These are phyloP conservation scores for Fusarium musae DNA, from an alignment of 2,329 filamentous ascomycete species.

Conservation along the genomic window DNA sequence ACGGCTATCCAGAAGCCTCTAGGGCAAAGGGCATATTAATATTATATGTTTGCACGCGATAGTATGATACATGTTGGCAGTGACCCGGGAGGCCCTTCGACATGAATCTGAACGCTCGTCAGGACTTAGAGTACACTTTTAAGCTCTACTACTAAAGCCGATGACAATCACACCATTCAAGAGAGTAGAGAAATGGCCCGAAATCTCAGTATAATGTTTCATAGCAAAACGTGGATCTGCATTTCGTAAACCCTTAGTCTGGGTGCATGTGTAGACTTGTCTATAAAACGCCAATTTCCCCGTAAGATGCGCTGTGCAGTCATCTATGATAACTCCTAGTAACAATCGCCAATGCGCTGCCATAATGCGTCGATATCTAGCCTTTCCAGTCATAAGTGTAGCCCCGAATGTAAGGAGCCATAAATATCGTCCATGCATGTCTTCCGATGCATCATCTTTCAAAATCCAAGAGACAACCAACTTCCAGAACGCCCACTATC, in stretches of 20 bases:
- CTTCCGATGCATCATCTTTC: slow-evolving; percentile 2
- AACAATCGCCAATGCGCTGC: slow-evolving; percentile 16
- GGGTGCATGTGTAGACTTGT: neutral
- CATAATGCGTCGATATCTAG: neutral
- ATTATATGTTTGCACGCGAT: neutral
- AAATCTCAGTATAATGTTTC: neutral
- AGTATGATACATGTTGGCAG: neutral
- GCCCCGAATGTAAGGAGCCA: neutral
- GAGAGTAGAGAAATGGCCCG: neutral
- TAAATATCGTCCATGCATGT: neutral
- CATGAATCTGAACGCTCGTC: neutral
- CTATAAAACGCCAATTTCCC: slow-evolving; percentile 28
- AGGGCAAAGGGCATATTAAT: neutral
- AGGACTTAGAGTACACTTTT: neutral
- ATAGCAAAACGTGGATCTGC: neutral
- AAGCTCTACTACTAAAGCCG: too few relatives aligned
- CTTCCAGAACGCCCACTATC: slow-evolving; percentile 45
- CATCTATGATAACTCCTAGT: neutral
- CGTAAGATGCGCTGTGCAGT: neutral
- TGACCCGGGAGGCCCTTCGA: neutral
- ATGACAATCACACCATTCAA: neutral
- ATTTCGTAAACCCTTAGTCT: neutral
- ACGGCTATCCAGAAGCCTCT: neutral
- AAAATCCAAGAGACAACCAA: slow-evolving; percentile 38
- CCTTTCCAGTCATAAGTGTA: slow-evolving; percentile 7